Evolutionary conservation across 2,329 filamentous ascomycete genomes (phyloP).

Genomic region (Colletotrichum sp.): DNA sequence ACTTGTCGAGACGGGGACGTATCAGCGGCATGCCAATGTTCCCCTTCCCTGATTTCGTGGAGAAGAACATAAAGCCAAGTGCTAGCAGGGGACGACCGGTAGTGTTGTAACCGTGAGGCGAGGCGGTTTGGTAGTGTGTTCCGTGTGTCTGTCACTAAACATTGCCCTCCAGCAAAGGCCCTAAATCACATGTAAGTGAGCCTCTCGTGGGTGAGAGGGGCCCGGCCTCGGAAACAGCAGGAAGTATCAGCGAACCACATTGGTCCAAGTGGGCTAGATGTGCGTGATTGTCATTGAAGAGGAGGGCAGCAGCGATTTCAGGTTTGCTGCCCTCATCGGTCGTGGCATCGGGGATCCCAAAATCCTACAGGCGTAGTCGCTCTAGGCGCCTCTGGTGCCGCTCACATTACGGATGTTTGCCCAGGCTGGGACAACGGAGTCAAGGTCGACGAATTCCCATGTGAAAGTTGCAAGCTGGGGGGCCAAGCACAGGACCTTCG

Average conservation of each 20-base stretch:
- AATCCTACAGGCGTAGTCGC: background rate
- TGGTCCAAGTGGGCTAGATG: background rate
- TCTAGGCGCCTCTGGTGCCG: background rate
- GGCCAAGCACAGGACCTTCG: background rate
- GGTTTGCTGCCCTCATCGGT: background rate
- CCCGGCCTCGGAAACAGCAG: background rate
- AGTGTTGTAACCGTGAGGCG: background rate
- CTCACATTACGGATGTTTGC: background rate
- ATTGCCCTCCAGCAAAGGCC: background rate
- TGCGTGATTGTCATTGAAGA: background rate
- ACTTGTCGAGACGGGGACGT: constrained; percentile 1
- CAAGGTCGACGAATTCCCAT: background rate
- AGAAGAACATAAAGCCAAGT: background rate
- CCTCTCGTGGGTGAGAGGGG: background rate
- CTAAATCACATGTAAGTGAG: constrained; percentile 14
- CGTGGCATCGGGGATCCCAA: background rate
- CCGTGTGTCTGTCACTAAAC: background rate
- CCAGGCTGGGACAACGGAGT: background rate
- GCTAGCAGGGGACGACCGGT: background rate
- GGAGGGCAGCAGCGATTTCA: background rate
- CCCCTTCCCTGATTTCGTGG: background rate
- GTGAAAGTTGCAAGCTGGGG: background rate
- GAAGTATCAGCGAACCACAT: background rate
- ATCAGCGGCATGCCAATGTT: background rate
- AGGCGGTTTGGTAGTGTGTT: background rate